phyloP scores from a whole-genome alignment of 306 rosid species.

The Vigna unguiculata region DNA sequence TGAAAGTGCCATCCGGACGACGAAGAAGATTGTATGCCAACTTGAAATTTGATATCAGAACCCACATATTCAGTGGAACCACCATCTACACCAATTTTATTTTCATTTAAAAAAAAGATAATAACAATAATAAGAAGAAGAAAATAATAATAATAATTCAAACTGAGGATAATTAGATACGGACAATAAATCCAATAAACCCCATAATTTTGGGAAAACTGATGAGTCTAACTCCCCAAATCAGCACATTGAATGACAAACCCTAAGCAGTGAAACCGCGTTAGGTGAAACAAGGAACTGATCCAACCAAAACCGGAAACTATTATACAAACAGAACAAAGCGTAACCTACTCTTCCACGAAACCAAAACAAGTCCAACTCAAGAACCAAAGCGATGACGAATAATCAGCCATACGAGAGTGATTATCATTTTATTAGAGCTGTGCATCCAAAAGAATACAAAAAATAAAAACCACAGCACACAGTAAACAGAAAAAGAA shows the following conservation, averaged over 20 bases:
- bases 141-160: too few species aligned
- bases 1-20: constrained; percentile 96
- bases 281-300: constrained; percentile 5
- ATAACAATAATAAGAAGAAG: neutral
- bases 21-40: constrained; percentile 96
- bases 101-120: neutral
- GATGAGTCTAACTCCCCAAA: neutral
- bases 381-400: neutral
- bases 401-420: neutral
- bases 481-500: neutral
- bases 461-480: neutral
- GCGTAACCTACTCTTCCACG: neutral
- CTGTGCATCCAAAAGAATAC: neutral
- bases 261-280: constrained; percentile 37
- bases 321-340: constrained; percentile 1
- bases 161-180: neutral
- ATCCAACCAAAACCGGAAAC: constrained; percentile 28
- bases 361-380: constrained; percentile 15
- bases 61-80: constrained; percentile 99
- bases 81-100: constrained; percentile 64
- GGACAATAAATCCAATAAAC: neutral
- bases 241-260: constrained; percentile 29
- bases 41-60: constrained; percentile 94
- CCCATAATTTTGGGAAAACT: neutral
- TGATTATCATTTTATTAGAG: neutral